These are phyloP conservation scores for Sphaceloma murrayae DNA, from an alignment of 2,329 filamentous ascomycete species.

Conservation along the genomic window DNA sequence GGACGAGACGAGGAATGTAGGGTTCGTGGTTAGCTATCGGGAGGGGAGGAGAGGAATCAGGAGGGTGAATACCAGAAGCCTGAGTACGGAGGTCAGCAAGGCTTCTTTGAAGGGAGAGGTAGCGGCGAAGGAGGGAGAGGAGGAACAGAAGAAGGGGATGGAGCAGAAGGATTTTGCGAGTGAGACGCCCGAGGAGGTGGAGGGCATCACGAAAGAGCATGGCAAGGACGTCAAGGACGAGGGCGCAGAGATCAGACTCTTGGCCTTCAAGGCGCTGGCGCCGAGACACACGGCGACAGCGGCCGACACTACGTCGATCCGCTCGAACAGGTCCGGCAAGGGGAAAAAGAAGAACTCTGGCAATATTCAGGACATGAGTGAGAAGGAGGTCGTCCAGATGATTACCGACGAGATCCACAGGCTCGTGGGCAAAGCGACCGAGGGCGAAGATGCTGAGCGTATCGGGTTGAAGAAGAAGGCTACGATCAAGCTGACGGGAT, in stretches of 20 bases:
- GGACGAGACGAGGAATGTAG: constrained; percentile 68
- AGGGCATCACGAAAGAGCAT: constrained; percentile 20
- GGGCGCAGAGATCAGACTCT: constrained; percentile 27
- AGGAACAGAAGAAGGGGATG: constrained; percentile 19
- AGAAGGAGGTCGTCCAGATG: constrained; percentile 7
- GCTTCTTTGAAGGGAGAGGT: constrained; percentile 28
- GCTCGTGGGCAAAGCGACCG: not conserved
- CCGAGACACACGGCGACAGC: constrained; percentile 35
- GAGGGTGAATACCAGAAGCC: constrained; percentile 74
- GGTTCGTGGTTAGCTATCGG: constrained; percentile 69
- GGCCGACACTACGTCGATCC: constrained; percentile 10
- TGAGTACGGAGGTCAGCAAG: constrained; percentile 45
- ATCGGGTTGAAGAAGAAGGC: constrained; percentile 23
- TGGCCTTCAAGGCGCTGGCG: constrained; percentile 50
- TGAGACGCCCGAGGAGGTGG: constrained; percentile 17
- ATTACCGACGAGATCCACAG: constrained; percentile 16
- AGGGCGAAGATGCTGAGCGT: not conserved
- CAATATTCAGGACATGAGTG: constrained; percentile 3
- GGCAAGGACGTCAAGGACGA: constrained; percentile 19
- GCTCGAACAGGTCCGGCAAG: not conserved
- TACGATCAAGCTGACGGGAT: constrained; percentile 17
- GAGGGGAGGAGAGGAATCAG: constrained; percentile 61
- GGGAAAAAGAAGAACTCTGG: not conserved
- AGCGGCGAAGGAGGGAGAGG: constrained; percentile 22
- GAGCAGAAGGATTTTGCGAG: constrained; percentile 22